Evolutionary conservation across 306 rosid genomes (phyloP), one percentile per base, ranked within the genome.

Genomic region (Trifolium fragiferum): DNA sequence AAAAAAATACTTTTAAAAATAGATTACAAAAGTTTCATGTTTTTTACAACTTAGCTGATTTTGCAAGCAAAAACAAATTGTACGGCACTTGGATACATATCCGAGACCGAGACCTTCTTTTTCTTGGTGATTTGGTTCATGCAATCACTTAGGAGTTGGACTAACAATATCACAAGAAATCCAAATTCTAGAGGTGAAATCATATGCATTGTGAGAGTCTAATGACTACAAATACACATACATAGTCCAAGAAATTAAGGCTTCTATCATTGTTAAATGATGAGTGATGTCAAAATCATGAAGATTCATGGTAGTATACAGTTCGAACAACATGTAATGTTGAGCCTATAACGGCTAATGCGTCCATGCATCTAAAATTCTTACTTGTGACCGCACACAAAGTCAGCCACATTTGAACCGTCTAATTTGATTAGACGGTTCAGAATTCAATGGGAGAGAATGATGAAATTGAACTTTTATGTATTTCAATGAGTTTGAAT

Each of bases 131-230:
- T 16, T 20, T 65, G 32, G 23, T 80, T 16, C 70, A 76, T 1
- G 18, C n/a, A 59, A 49, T 75, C 76, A n/a, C 71, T 77, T 12
- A 82, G 37, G 20, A 77, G 30, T 51, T 79, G 86, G 33, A 88
- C 23, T 23, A 81, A 33, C 6, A 87, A 58, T 43, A 83, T 64
- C 27, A 78, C 84, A 33, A 79, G 47, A 79, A 91, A 87, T 2
- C 73, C 81, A 37, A 88, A 67, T 65, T 90, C 93, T 81, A 88
- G 79, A 9, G 76, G 85, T 33, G 90, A 54, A 81, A 68, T 82
- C 30, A 90, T 79, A 59, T 79, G 60, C 98, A 91, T 15, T 94
- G 86, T 35, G 87, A 84, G 16, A 82, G 75, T 1, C 38, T 35
- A 35, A 35, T 58, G 84, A 85, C 43, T 70, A 54, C 7, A 13